These are phyloP conservation scores for Pseudogymnoascus sp. DNA, from an alignment of 2,329 filamentous ascomycete genomes.

Conservation along the genomic window DNA sequence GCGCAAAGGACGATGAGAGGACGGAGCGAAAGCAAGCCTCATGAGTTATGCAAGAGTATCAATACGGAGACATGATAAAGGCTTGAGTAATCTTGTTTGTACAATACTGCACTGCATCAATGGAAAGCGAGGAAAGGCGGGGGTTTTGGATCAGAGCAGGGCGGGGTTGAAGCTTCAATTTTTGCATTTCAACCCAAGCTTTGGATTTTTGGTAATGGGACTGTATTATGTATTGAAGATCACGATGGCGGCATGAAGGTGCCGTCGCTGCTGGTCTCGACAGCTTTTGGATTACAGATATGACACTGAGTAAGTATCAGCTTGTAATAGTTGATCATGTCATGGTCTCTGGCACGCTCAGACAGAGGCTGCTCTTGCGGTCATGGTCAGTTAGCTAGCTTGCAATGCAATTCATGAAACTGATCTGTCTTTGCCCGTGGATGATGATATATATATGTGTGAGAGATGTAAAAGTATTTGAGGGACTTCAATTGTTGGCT, in stretches of 20 bases:
- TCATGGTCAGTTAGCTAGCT: conserved; percentile 3
- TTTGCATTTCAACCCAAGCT: neutral
- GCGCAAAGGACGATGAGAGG: conserved; percentile 18
- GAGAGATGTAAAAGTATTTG: neutral
- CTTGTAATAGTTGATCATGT: neutral
- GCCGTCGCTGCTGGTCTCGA: neutral
- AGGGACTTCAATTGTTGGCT: neutral
- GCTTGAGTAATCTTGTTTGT: conserved; percentile 9
- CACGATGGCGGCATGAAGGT: neutral
- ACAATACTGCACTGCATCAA: conserved; percentile 10
- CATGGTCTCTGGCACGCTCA: neutral
- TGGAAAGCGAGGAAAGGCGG: conserved; percentile 9
- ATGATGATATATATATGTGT: neutral
- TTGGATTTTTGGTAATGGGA: conserved; percentile 5
- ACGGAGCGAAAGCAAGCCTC: conserved; percentile 11
- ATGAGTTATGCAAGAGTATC: conserved; percentile 9
- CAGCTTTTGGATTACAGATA: conserved; percentile 7
- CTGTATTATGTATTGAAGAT: conserved; percentile 2
- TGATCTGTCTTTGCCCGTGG: neutral
- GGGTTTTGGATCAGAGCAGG: conserved; percentile 8
- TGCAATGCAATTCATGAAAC: conserved; percentile 9
- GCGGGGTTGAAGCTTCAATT: neutral
- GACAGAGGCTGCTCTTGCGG: conserved; percentile 2
- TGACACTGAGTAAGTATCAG: conserved; percentile 5
- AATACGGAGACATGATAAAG: conserved; percentile 7